Evolutionary conservation across 768 basidiomycete species (phyloP), one percentile per base, ranked within the genome.

Genomic region (Fomitopsis pulvina): DNA sequence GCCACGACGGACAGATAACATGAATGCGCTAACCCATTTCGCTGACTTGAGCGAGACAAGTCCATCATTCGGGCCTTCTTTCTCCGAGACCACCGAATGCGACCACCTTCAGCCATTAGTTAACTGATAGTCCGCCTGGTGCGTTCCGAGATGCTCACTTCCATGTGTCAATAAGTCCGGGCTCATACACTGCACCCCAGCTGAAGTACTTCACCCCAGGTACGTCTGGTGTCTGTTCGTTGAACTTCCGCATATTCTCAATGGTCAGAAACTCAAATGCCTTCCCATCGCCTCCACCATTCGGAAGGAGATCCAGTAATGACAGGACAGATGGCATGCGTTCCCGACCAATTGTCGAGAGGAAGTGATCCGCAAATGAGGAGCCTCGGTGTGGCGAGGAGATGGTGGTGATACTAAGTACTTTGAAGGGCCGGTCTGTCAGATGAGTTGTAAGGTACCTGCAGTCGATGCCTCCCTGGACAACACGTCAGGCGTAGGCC

Each of bases 311-410:
- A 54, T 92, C 87, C 20, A 99, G 78, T 14, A 89, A 71, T 18
- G 81, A 75, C 25, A 90, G 72, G 14, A 90, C 77, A 3, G 79
- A 79, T 18, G 87, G 83, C 69, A 90, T 75, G 38, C 81, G 79
- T 11, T 72, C 60, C 9, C 67, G 75, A 9, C 88, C 87, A n/a
- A 91, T 73, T 18, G 82, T 79, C 10, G 76, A 71, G 41, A 95
- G 77, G 63, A 94, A 90, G 64, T 92, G 89, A 64, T 95, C 88
- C 1, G 95, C 95, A 57, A 98, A 97, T 1, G 86, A 73, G 21
- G 92, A 94, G 6, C 96, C 96, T 34, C 88, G 83, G 58, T 99
- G 96, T 1, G 96, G 96, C 0, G 92, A 89, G 22, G 92, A 87
- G 63, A 99, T 91, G 9, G 94, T 97, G 2, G 95, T 98, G 50